Conservation (phyloP, 805 yeast species). For the Soucietia sequanensis region DNA sequence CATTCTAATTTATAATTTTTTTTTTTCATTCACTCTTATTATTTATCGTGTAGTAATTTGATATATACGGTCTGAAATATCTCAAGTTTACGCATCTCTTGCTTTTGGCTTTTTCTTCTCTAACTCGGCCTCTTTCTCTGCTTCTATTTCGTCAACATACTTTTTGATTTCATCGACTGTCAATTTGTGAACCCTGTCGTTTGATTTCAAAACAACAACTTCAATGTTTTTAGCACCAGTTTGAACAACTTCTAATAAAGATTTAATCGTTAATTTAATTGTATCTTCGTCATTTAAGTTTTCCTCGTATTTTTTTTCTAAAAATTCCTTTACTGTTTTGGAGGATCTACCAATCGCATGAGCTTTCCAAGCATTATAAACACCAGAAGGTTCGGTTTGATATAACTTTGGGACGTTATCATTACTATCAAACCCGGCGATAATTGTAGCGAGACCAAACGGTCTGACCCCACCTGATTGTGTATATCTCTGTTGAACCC, state of each 20-base stretch:
- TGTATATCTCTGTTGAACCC: slow-evolving; percentile 94
- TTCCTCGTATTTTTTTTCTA: slow-evolving; percentile 81
- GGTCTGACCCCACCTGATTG: slow-evolving; percentile 99
- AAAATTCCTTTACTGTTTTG: slow-evolving; percentile 91
- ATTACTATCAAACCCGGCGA: slow-evolving; percentile 92
- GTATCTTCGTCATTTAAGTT: slow-evolving; percentile 67
- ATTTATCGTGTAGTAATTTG: no score
- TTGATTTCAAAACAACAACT: slow-evolving; percentile 80
- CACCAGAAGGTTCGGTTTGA: slow-evolving; percentile 97
- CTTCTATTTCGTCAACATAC: slow-evolving; percentile 79
- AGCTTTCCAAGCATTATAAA: slow-evolving; percentile 97
- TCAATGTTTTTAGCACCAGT: slow-evolving; percentile 97
- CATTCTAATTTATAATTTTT: no score
- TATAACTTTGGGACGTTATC: slow-evolving; percentile 79
- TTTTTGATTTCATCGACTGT: slow-evolving; percentile 69
- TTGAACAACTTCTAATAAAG: slow-evolving; percentile 93
- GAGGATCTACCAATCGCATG: slow-evolving; percentile 94
- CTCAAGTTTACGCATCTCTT: no score
- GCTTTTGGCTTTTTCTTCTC: slow-evolving; percentile 60
- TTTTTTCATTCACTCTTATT: no score
- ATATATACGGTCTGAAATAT: no score
- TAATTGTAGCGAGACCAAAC: slow-evolving; percentile 91
- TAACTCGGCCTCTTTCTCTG: slow-evolving; percentile 80
- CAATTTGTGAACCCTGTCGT: slow-evolving; percentile 55
- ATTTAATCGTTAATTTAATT: slow-evolving; percentile 76